phyloP scores from a whole-genome alignment of 352 stramenopile genomes.

The Globisporangium splendens region DNA sequence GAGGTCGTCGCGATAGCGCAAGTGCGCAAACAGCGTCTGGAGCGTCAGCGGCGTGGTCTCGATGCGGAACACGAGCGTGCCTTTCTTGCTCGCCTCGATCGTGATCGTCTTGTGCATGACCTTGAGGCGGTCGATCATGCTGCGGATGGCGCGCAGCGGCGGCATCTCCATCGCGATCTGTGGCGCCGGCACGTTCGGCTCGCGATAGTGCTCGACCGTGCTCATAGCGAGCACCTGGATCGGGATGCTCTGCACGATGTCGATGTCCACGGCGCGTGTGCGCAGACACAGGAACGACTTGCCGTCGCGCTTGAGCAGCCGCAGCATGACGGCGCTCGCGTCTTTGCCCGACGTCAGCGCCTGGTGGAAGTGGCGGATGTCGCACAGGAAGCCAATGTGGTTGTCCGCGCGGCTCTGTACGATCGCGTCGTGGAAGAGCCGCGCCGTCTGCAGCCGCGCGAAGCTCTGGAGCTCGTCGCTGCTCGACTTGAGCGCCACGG shows the following conservation, averaged over 20 bases:
- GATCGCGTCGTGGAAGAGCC: constrained; percentile 69
- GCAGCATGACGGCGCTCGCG: constrained; percentile 75
- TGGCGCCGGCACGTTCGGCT: constrained; percentile 71
- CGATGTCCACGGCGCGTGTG: constrained; percentile 73
- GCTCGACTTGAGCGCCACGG: constrained; percentile 64
- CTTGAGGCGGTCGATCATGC: constrained; percentile 71
- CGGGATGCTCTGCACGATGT: constrained; percentile 84
- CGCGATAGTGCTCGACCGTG: constrained; percentile 63
- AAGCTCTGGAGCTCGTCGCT: constrained; percentile 81
- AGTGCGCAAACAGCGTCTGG: constrained; percentile 74
- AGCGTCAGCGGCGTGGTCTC: constrained; percentile 66
- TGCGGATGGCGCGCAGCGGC: constrained; percentile 55
- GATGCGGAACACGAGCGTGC: constrained; percentile 68
- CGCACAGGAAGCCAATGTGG: constrained; percentile 77
- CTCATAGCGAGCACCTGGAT: constrained; percentile 79
- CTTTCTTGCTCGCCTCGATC: constrained; percentile 65
- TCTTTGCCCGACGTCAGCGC: constrained; percentile 75
- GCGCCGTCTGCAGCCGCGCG: constrained; percentile 51
- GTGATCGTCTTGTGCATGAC: constrained; percentile 71
- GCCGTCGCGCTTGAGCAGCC: constrained; percentile 75
- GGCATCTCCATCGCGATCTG: constrained; percentile 84
- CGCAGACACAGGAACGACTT: constrained; percentile 71
- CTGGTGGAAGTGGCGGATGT: constrained; percentile 71
- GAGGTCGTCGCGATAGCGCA: constrained; percentile 71
- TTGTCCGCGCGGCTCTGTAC: constrained; percentile 76